Conservation (phyloP, 306 rosid species). For the Cucurbita moschata region DNA sequence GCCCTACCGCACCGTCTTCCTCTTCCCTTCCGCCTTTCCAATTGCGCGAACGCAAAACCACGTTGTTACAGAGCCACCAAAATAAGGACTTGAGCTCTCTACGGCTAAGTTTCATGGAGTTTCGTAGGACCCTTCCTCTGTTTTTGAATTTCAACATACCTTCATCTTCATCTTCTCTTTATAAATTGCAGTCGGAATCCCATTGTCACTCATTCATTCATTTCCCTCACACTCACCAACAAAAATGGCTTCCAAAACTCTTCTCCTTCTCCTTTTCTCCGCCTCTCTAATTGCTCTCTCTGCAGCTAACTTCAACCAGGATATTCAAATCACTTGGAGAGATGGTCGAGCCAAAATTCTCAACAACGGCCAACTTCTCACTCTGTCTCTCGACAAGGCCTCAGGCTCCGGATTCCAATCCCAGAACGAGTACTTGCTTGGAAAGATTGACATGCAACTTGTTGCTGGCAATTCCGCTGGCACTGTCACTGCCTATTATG, state of each 20-base stretch:
- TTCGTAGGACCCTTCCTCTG: not conserved
- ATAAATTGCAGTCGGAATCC: not conserved
- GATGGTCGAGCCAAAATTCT: slow-evolving; percentile 51
- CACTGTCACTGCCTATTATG: slow-evolving; percentile 68
- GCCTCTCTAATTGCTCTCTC: not conserved
- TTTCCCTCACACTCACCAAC: not conserved
- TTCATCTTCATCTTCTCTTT: not conserved
- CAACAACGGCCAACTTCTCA: slow-evolving; percentile 40
- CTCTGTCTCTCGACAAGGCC: slow-evolving; percentile 35
- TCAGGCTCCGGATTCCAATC: slow-evolving; percentile 76
- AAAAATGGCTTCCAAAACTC: not conserved
- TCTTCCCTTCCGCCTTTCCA: not conserved
- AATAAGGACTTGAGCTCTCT: not conserved
- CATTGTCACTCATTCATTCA: not conserved
- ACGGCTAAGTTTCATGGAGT: not conserved
- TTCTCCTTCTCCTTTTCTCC: not conserved
- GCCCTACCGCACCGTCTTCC: slow-evolving; percentile 2
- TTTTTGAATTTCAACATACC: not conserved
- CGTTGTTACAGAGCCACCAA: not conserved
- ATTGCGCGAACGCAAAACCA: too few species aligned
- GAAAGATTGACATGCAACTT: slow-evolving; percentile 59
- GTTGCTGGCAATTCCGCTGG: slow-evolving; percentile 70
- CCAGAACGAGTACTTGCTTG: slow-evolving; percentile 39
- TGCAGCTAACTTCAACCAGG: slow-evolving; percentile 28
- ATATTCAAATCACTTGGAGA: slow-evolving; percentile 56